Percentiles rank a stretch among this genome's conserved stretches.
phyloP scores from a whole-genome alignment of 2,329 filamentous ascomycete species.

The Achaetomium macrosporum region DNA sequence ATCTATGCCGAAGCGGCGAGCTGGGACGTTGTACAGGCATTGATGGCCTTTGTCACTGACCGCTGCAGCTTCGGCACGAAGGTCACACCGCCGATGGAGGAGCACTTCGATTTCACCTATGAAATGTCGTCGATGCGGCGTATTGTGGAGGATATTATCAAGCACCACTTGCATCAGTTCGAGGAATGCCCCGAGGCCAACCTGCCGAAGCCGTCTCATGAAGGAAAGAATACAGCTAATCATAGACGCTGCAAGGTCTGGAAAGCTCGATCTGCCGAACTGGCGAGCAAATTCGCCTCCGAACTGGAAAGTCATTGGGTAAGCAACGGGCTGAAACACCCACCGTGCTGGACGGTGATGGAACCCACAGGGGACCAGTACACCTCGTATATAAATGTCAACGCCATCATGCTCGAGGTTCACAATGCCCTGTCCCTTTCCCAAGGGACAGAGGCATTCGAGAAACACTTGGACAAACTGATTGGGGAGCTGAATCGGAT shows the following conservation, averaged over 20 bases:
- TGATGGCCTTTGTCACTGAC: slow-evolving; percentile 13
- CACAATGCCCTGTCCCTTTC: slow-evolving; percentile 1
- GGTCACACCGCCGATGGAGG: slow-evolving; percentile 9
- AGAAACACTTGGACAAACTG: slow-evolving; percentile 4
- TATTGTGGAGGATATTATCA: background rate
- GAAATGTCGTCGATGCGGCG: background rate
- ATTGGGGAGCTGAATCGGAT: background rate
- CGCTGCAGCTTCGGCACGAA: background rate
- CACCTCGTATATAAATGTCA: slow-evolving; percentile 3
- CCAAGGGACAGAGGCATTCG: slow-evolving; percentile 6
- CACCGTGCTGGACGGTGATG: slow-evolving; percentile 4
- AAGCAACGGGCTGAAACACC: background rate
- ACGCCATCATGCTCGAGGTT: slow-evolving; percentile 5
- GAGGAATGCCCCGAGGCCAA: slow-evolving; percentile 2
- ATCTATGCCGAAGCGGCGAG: slow-evolving; percentile 4
- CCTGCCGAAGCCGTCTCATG: background rate
- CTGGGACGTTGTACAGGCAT: slow-evolving; percentile 13
- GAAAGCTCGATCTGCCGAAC: background rate
- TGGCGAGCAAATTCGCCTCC: background rate
- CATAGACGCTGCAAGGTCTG: slow-evolving; percentile 1
- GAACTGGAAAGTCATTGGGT: slow-evolving; percentile 3
- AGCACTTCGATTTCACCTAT: slow-evolving; percentile 6
- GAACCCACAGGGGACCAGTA: background rate
- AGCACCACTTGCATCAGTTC: background rate
- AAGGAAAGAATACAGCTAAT: background rate